Conservation (phyloP, 257 asterid genomes). For the Thymus quinquecostatus region DNA sequence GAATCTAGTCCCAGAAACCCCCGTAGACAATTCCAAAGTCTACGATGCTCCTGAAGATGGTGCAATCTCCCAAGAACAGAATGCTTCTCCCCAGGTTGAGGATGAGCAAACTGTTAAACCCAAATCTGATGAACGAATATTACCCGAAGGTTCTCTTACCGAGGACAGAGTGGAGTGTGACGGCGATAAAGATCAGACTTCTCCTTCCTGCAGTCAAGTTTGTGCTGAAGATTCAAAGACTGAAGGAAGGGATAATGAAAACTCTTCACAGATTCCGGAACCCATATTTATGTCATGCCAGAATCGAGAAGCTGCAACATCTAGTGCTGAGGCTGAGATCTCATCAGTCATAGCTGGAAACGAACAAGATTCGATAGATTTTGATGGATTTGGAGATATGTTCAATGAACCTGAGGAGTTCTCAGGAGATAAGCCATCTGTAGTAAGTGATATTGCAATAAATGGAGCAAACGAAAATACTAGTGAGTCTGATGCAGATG, state of each 20-base stretch:
- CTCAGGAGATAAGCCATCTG: slow-evolving; percentile 42
- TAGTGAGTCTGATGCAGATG: slow-evolving; percentile 90
- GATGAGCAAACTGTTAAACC: slow-evolving; percentile 36
- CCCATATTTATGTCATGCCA: slow-evolving; percentile 56
- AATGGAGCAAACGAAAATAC: slow-evolving; percentile 49
- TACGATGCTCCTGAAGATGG: slow-evolving; percentile 38
- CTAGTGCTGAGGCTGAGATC: slow-evolving; percentile 37
- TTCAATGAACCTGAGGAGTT: slow-evolving; percentile 78
- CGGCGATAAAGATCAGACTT: slow-evolving; percentile 35
- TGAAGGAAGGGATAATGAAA: slow-evolving; percentile 48
- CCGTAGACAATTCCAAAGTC: slow-evolving; percentile 33
- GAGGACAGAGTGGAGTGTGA: slow-evolving; percentile 37
- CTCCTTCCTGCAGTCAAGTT: slow-evolving; percentile 44
- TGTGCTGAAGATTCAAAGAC: slow-evolving; percentile 37
- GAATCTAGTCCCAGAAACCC: slow-evolving; percentile 26
- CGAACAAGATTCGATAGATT: slow-evolving; percentile 52
- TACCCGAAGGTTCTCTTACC: slow-evolving; percentile 28
- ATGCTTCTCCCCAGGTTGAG: slow-evolving; percentile 36
- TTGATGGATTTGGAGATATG: slow-evolving; percentile 76
- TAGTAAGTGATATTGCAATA: slow-evolving; percentile 1
- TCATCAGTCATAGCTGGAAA: slow-evolving; percentile 40
- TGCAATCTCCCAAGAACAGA: slow-evolving; percentile 35
- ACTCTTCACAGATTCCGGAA: slow-evolving; percentile 48
- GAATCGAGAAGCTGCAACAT: slow-evolving; percentile 52
- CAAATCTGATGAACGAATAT: slow-evolving; percentile 29